A percentile compares a stretch with the other conserved stretches of the same genome.
Conservation (phyloP, 192 early-diverging fungal genomes). For the Spinellus fusiger region DNA sequence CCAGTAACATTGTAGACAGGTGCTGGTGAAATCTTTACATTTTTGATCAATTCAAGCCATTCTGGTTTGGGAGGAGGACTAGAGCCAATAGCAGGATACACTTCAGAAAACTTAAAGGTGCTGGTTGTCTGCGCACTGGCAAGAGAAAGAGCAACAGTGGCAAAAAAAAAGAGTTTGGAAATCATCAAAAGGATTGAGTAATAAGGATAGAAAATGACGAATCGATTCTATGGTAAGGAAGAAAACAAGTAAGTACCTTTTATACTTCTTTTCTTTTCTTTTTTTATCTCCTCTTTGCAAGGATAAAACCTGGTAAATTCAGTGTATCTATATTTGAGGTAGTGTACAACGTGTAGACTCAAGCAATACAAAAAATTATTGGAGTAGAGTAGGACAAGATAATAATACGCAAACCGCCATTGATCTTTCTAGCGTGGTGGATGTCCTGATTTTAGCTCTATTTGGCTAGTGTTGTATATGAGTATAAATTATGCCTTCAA, state of each 20-base stretch:
- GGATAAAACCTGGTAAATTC: background rate
- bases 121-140: background rate
- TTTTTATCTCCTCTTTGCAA: background rate
- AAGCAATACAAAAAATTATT: background rate
- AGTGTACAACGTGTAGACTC: background rate
- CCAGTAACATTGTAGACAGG: slow-evolving; percentile 17
- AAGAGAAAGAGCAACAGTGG: background rate
- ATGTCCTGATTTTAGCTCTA: background rate
- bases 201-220: background rate
- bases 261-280: background rate
- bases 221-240: background rate
- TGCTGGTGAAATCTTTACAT: slow-evolving; percentile 18
- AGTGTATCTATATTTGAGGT: background rate
- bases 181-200: background rate
- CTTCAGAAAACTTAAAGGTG: slow-evolving; percentile 18
- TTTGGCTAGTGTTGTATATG: no score
- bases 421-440: background rate
- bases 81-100: slow-evolving; percentile 19
- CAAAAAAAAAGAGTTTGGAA: slow-evolving; percentile 10
- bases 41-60: slow-evolving; percentile 29
- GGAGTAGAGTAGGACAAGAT: background rate
- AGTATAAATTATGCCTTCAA: no score
- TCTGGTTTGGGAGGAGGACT: slow-evolving; percentile 27
- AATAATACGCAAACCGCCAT: background rate
- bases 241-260: no score